phyloP scores from a whole-genome alignment of 176 grass and related monocot species.

The Lolium rigidum region DNA sequence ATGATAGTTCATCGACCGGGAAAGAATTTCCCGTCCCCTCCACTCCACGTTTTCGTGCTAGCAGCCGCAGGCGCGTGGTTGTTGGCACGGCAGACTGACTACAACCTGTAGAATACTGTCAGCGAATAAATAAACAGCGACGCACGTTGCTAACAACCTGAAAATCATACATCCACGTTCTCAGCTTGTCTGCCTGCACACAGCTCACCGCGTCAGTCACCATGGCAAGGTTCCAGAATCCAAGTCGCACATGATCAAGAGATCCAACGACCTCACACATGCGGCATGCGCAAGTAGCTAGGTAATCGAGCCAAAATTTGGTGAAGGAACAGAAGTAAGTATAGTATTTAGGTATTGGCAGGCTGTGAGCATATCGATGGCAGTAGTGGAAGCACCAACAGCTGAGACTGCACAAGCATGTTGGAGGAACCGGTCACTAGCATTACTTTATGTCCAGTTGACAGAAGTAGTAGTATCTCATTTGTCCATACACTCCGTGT shows the following conservation, averaged over 20 bases:
- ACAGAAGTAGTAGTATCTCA: background rate
- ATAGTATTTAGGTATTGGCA: background rate
- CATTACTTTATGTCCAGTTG: background rate
- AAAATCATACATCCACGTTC: background rate
- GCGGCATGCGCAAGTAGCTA: background rate
- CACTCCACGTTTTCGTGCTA: background rate
- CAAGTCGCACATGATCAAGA: constrained; percentile 6
- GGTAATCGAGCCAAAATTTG: constrained; percentile 27
- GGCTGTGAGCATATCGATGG: background rate
- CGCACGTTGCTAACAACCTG: constrained; percentile 20
- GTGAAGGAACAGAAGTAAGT: background rate
- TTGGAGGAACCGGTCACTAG: background rate
- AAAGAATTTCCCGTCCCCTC: background rate
- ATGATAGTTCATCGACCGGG: background rate
- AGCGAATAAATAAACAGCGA: background rate
- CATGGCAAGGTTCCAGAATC: background rate
- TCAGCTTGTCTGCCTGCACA: background rate
- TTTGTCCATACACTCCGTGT: background rate
- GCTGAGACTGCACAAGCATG: background rate
- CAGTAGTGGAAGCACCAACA: background rate
- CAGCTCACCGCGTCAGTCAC: background rate
- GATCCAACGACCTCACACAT: background rate
- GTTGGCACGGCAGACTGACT: background rate
- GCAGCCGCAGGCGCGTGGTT: constrained; percentile 16
- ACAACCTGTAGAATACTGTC: background rate